Percentiles rank a stretch among this genome's conserved stretches.
Evolutionary conservation across 208 protist species (phyloP).

Genomic region (Giardia duodenalis): DNA sequence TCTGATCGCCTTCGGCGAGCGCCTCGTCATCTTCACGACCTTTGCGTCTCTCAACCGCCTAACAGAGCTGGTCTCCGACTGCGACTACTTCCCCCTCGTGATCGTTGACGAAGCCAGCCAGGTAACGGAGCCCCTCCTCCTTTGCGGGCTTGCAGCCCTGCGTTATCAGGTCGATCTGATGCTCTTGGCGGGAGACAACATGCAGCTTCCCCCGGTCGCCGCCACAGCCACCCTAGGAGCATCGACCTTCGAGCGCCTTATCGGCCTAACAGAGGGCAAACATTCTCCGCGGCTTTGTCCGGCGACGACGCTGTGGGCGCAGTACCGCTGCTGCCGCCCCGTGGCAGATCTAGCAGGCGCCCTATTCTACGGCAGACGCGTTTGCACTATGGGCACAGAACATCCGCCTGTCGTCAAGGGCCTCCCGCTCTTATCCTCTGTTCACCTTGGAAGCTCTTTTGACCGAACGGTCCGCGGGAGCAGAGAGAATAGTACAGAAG

Average conservation of each 20-base stretch:
- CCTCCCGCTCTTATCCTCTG: too few relatives aligned
- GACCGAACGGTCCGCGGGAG: not conserved
- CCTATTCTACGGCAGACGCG: not conserved
- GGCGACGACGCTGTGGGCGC: not conserved
- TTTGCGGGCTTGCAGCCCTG: not conserved
- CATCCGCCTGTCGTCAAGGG: not conserved
- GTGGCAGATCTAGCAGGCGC: not conserved
- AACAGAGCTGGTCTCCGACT: not conserved
- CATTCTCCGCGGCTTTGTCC: not conserved
- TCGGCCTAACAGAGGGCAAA: not conserved
- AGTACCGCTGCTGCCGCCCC: not conserved
- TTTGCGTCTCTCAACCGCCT: not conserved
- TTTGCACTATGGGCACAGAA: not conserved
- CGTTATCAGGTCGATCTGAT: not conserved
- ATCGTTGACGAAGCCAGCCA: not conserved
- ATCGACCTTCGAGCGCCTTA: not conserved
- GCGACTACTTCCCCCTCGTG: not conserved
- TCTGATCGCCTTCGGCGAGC: not conserved
- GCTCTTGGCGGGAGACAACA: not conserved
- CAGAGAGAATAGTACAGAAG: not conserved
- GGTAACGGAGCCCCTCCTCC: not conserved
- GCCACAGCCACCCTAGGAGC: not conserved
- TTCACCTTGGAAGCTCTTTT: not conserved
- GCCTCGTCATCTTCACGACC: not conserved
- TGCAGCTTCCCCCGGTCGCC: not conserved